Conservation (phyloP, 495 filamentous ascomycete species). For the Haplographium delicatum region DNA sequence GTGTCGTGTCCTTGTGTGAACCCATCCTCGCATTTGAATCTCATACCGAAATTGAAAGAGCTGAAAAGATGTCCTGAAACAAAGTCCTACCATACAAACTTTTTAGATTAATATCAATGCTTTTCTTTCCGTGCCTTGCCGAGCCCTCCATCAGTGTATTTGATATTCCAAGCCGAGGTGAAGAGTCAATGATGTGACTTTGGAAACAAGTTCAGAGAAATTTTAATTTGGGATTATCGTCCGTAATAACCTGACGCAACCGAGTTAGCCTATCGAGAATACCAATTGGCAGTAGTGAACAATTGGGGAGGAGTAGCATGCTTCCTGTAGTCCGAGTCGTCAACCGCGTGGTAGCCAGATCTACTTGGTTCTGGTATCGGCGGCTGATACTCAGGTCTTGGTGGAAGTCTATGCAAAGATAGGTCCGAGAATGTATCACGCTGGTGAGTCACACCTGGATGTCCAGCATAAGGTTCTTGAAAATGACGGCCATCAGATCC, state of each 20-base stretch:
- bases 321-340: conserved; percentile 1
- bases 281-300: conserved; percentile 7
- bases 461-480: neutral
- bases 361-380: conserved; percentile 18
- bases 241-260: conserved; percentile 4
- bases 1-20: neutral
- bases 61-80: neutral
- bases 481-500: neutral
- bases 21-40: neutral
- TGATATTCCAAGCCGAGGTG: neutral
- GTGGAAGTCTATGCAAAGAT: conserved; percentile 5
- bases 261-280: conserved; percentile 5
- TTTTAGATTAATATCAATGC: neutral
- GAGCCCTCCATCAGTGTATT: neutral
- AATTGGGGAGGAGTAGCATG: conserved; percentile 3
- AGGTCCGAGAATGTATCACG: conserved; percentile 3
- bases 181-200: no score
- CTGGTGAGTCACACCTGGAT: conserved; percentile 9
- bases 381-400: conserved; percentile 1
- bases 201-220: no score
- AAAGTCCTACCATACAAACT: neutral
- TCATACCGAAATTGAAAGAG: neutral
- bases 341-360: conserved; percentile 13
- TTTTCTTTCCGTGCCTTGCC: neutral
- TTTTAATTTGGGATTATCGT: no score